phyloP scores from a whole-genome alignment of 1,139 yeast genomes.

The Yamadazyma triangularis region DNA sequence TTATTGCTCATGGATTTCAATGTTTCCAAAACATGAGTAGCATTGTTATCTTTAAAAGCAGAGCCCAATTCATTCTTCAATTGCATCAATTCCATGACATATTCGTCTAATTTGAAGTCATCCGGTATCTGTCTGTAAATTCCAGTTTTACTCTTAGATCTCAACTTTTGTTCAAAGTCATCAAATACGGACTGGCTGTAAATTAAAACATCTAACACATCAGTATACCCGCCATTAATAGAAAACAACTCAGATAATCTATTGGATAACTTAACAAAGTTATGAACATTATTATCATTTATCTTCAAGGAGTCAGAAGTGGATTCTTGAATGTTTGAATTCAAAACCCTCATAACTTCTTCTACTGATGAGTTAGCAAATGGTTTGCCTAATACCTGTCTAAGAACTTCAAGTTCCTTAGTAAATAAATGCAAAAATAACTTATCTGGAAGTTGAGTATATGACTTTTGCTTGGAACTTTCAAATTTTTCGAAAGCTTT shows the following conservation, averaged over 20 bases:
- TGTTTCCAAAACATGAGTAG: conserved; percentile 10
- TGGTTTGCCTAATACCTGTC: conserved; percentile 6
- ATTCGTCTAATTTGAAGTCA: conserved; percentile 32
- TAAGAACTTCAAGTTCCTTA: conserved; percentile 18
- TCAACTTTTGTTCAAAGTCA: conserved; percentile 16
- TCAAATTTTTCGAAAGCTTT: conserved; percentile 16
- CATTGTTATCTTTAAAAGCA: conserved; percentile 1
- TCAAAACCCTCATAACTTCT: not conserved
- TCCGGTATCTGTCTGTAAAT: conserved; percentile 37
- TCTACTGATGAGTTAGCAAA: not conserved
- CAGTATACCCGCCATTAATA: conserved; percentile 28
- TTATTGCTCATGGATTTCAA: conserved; percentile 14
- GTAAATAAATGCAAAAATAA: conserved; percentile 19
- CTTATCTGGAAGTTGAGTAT: conserved; percentile 19
- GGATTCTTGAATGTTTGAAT: not conserved
- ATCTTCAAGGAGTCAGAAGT: conserved; percentile 12
- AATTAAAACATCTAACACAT: conserved; percentile 29
- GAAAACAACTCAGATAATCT: conserved; percentile 20
- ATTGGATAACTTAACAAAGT: conserved; percentile 15
- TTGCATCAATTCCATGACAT: conserved; percentile 24
- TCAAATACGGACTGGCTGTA: conserved; percentile 22
- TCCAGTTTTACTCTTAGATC: not conserved
- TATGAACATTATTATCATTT: conserved; percentile 14
- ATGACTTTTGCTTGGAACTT: conserved; percentile 3
- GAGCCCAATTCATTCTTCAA: conserved; percentile 18